Percentiles rank a stretch among this genome's conserved stretches.
Evolutionary conservation across 805 yeast species (phyloP).

Genomic region (Monosporozyma solicola): DNA sequence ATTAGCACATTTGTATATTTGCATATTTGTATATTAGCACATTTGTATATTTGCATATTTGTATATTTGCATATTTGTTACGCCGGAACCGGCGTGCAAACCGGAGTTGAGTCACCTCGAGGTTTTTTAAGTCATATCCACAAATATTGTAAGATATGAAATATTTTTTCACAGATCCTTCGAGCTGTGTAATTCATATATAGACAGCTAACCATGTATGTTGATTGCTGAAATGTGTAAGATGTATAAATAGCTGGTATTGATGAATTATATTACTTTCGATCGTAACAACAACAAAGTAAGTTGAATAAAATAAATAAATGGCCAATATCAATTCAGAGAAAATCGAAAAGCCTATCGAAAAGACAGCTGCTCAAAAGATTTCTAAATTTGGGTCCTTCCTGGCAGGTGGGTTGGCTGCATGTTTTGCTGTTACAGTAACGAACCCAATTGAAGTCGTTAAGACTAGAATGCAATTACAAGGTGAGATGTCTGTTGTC

Average conservation of each 20-base stretch:
- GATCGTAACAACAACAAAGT: background rate
- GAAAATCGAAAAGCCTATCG: conserved; percentile 8
- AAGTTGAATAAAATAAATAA: background rate
- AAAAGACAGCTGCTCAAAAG: conserved; percentile 45
- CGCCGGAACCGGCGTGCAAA: background rate
- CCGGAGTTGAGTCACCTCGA: background rate
- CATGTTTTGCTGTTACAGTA: conserved; percentile 95
- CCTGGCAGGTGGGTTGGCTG: conserved; percentile 86
- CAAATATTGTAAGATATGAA: background rate
- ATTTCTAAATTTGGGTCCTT: conserved; percentile 70
- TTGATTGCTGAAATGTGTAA: background rate
- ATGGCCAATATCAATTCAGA: background rate
- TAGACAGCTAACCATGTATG: background rate
- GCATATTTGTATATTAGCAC: background rate
- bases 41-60: too few relatives aligned
- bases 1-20: too few relatives aligned
- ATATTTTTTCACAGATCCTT: background rate
- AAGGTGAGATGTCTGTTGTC: conserved; percentile 70
- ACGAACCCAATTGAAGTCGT: conserved; percentile 94
- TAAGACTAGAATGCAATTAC: conserved; percentile 93
- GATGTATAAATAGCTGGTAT: background rate
- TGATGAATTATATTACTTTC: background rate
- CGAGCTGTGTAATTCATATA: background rate
- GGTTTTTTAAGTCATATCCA: background rate
- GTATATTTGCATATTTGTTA: background rate